Percentiles rank a stretch among this genome's conserved stretches.
Evolutionary conservation across 768 basidiomycete genomes (phyloP).

Genomic region (Boletus rubroflammeus): DNA sequence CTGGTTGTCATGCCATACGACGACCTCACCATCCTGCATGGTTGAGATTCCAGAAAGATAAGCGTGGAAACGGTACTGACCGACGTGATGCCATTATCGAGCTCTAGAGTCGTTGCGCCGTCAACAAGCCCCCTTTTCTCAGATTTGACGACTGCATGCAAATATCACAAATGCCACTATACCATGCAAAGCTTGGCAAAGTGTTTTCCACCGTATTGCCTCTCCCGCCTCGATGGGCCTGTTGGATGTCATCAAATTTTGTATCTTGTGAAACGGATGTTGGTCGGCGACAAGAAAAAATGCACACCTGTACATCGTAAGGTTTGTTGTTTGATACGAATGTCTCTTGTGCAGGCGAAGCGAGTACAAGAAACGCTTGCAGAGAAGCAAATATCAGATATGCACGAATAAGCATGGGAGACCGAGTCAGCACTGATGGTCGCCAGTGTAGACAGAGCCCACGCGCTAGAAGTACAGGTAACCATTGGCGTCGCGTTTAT

Average conservation of each 20-base stretch:
- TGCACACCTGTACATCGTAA: slow-evolving; percentile 51
- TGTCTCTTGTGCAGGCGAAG: slow-evolving; percentile 29
- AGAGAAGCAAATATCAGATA: slow-evolving; percentile 7
- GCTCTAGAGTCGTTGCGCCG: slow-evolving; percentile 71
- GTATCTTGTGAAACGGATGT: slow-evolving; percentile 6
- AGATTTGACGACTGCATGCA: slow-evolving; percentile 4
- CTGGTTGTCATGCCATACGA: slow-evolving; percentile 79
- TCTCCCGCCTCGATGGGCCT: slow-evolving; percentile 77
- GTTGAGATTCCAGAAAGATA: slow-evolving; percentile 4
- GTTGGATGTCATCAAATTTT: too few relatives aligned
- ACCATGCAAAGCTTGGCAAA: slow-evolving; percentile 76
- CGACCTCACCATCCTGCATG: slow-evolving; percentile 63
- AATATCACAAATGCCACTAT: slow-evolving; percentile 15
- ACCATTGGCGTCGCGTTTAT: not conserved
- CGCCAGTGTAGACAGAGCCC: not conserved
- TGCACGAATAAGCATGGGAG: slow-evolving; percentile 16
- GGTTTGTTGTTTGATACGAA: slow-evolving; percentile 26
- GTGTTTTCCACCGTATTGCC: slow-evolving; percentile 73
- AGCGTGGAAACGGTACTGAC: slow-evolving; percentile 31
- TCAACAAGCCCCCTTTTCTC: slow-evolving; percentile 63
- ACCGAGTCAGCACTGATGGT: not conserved
- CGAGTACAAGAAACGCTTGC: slow-evolving; percentile 11
- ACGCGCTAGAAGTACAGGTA: not conserved
- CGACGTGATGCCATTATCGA: slow-evolving; percentile 76
- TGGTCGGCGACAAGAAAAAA: not conserved